These are phyloP conservation scores for Aaosphaeria pasadenensis DNA, from an alignment of 2,329 filamentous ascomycete genomes.

Conservation along the genomic window DNA sequence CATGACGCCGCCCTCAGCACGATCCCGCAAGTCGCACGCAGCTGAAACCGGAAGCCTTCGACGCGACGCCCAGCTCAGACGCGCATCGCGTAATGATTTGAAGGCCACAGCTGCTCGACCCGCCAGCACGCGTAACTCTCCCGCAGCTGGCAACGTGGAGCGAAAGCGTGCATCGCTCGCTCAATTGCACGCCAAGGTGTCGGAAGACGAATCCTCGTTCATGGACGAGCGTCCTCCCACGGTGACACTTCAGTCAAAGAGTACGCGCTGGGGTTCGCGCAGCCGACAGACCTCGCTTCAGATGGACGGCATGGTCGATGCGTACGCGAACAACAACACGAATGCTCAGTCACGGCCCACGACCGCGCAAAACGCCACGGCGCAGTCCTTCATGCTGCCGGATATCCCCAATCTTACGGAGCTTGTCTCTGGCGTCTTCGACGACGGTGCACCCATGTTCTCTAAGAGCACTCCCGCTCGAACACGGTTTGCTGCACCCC, in stretches of 20 bases:
- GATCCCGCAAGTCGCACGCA: slow-evolving; percentile 31
- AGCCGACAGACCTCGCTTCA: slow-evolving; percentile 42
- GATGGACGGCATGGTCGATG: slow-evolving; percentile 23
- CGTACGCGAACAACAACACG: slow-evolving; percentile 13
- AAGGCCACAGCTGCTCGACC: slow-evolving; percentile 37
- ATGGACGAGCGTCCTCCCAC: slow-evolving; percentile 50
- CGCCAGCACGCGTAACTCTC: slow-evolving; percentile 34
- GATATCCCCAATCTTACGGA: slow-evolving; percentile 61
- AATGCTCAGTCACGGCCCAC: slow-evolving; percentile 34
- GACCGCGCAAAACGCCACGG: slow-evolving; percentile 49
- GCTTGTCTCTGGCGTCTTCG: slow-evolving; percentile 57
- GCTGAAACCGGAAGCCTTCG: slow-evolving; percentile 37
- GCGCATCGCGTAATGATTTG: slow-evolving; percentile 42
- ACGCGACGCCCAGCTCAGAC: slow-evolving; percentile 45
- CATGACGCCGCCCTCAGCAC: slow-evolving; percentile 42
- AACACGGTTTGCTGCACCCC: slow-evolving; percentile 54
- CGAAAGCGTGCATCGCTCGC: slow-evolving; percentile 49
- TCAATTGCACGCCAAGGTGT: slow-evolving; percentile 55
- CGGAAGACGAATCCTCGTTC: slow-evolving; percentile 53
- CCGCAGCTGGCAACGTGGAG: slow-evolving; percentile 24
- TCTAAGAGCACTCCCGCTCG: slow-evolving; percentile 49
- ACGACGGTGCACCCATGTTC: slow-evolving; percentile 58
- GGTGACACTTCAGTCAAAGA: slow-evolving; percentile 42
- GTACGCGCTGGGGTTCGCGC: slow-evolving; percentile 53
- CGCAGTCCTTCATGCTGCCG: slow-evolving; percentile 60